Conservation (phyloP, 768 basidiomycete genomes). For the Lentinus tigrinus region DNA sequence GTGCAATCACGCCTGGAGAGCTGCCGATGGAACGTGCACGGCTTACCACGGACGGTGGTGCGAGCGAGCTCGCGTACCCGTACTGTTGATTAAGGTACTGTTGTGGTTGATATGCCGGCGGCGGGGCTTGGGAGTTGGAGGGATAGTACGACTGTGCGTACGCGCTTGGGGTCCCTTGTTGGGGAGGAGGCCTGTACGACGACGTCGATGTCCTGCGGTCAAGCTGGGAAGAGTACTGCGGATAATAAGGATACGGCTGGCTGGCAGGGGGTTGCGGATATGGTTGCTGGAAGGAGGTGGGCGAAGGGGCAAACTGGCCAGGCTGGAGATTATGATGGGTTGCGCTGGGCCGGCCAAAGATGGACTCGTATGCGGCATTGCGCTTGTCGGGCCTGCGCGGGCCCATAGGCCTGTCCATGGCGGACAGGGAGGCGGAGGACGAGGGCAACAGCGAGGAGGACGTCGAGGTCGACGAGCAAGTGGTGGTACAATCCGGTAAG, state of each 20-base stretch:
- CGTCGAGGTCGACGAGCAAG: slow-evolving; percentile 14
- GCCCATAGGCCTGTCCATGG: slow-evolving; percentile 57
- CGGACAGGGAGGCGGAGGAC: slow-evolving; percentile 4
- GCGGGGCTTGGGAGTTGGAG: slow-evolving; percentile 25
- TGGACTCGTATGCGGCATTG: slow-evolving; percentile 79
- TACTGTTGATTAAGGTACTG: slow-evolving; percentile 32
- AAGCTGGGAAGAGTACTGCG: slow-evolving; percentile 29
- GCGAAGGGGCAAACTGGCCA: slow-evolving; percentile 24
- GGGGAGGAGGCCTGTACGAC: slow-evolving; percentile 36
- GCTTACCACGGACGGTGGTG: slow-evolving; percentile 40
- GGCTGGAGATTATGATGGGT: slow-evolving; percentile 44
- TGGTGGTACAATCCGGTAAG: slow-evolving; percentile 9
- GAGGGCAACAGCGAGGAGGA: slow-evolving; percentile 1
- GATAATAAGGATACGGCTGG: slow-evolving; percentile 25
- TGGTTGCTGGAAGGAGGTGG: slow-evolving; percentile 33
- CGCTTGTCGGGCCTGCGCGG: slow-evolving; percentile 70
- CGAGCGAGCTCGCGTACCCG: slow-evolving; percentile 33
- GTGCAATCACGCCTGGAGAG: slow-evolving; percentile 44
- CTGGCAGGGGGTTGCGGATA: slow-evolving; percentile 24
- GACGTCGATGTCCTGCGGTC: slow-evolving; percentile 51
- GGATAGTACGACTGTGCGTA: slow-evolving; percentile 44
- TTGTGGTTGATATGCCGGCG: slow-evolving; percentile 21
- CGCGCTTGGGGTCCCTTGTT: slow-evolving; percentile 23
- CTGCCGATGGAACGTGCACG: slow-evolving; percentile 54
- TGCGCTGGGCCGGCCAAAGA: slow-evolving; percentile 76